Evolutionary conservation across 179 eudicot genomes (phyloP).

Genomic region (Gypsophila paniculata): DNA sequence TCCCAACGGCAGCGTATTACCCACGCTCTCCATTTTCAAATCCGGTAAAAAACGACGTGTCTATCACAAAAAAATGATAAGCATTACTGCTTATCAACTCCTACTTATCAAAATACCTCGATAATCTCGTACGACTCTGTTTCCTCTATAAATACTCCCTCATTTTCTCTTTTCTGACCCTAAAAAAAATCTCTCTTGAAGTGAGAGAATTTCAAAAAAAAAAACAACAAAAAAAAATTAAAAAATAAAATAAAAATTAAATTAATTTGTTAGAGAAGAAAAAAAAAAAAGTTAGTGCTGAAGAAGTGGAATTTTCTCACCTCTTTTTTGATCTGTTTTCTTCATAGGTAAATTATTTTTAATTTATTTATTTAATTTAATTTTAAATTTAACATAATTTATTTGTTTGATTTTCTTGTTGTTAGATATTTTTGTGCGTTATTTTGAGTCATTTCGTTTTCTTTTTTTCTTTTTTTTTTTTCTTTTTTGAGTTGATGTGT

Average conservation of each 20-base stretch:
- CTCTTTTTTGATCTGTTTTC: conserved; percentile 24
- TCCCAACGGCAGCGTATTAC: too few relatives aligned
- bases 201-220: conserved; percentile 18
- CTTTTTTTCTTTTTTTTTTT: not conserved
- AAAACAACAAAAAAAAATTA: not conserved
- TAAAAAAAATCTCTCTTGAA: conserved; percentile 24
- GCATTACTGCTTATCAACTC: too few relatives aligned
- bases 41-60: too few relatives aligned
- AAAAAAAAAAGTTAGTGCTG: not conserved
- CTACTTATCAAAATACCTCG: too few relatives aligned
- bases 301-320: not conserved
- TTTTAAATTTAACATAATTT: not conserved
- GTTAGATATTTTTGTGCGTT: too few relatives aligned
- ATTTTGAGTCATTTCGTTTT: not conserved
- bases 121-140: conserved; percentile 17
- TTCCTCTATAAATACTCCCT: conserved; percentile 31
- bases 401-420: not conserved
- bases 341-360: conserved; percentile 11
- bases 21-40: too few relatives aligned
- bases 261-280: not conserved
- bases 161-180: conserved; percentile 30
- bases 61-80: too few relatives aligned
- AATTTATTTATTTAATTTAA: not conserved
- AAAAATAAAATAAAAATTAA: not conserved
- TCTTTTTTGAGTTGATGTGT: not conserved